Evolutionary conservation across 2,329 filamentous ascomycete species (phyloP), one percentile per base, ranked within the genome.

Genomic region (Knufia fluminis): DNA sequence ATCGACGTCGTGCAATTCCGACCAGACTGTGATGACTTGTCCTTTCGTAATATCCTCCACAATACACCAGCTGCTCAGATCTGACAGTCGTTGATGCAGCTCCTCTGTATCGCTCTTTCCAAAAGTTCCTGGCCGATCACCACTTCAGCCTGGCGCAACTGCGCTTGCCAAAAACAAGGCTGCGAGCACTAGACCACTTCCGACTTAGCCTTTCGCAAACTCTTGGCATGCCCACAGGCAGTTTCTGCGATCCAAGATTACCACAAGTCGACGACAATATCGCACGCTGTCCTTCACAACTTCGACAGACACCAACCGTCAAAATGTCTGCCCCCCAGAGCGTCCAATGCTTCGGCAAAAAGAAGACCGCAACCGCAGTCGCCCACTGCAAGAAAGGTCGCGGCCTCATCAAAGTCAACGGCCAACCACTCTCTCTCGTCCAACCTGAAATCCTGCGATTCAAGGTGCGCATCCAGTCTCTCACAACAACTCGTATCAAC

Each of bases 321-420:
- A 86, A 69, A 73, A 87, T 88, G 82, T 83, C 85, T 73, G 76
- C 82, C 67, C 76, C 79, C 65, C 83, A 86, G 76, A 85, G 81
- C 74, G 85, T 89, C 68, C 89, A 95, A 82, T 95, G 89, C 86
- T 96, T 97, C 86, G 90, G 90, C 84, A 96, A 96, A 85, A 90
- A 90, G 82, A 88, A 86, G 81, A 89, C 82, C 70, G 73, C 88
- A 66, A 86, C 83, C 60, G 83, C 83, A 68, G 88, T 94, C 76
- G 88, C 87, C 73, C 86, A 91, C 79, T 91, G 86, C 85, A 90
- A 91, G 80, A 74, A 80, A 70, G 83, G 83, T 69, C 85, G 85
- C 72, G 92, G 92, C 74, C 83, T 97, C 67, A 82, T 98, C 77
- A 95, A 94, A 81, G 92, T 96, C 76, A 98, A 97, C 80, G 92